Base-by-base conservation (phyloP, 345 rosid species). In the Dipteronia dyeriana region DNA sequence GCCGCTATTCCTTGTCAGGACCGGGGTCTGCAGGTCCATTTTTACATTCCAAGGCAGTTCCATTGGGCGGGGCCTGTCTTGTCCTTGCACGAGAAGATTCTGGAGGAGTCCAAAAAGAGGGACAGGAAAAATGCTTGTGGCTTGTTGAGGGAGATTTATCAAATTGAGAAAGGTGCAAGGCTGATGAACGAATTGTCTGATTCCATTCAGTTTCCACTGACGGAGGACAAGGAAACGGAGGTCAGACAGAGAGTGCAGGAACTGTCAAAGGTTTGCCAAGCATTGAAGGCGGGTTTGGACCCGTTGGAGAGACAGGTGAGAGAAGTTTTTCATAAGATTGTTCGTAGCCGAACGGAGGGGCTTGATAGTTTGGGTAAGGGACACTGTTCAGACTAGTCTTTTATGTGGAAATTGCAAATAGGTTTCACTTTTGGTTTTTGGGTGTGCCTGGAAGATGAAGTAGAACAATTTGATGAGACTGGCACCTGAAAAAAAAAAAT, bases 1-100 rank as follows among this genome's bases (percentile, higher is more conserved):
- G 99, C 99, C 10, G 97, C 98, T 5, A 91, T 96, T 49, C 99
- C 98, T 0, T 96, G 99, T 75, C 99, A 96, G 75, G 99, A 96
- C 74, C 93, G 98, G 56, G 98, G 99, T 0, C 69, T 96, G 85
- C 97, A 92, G 71, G 91, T 90, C 4, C 94, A 91, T 57, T 90
- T 91, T 77, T 85, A 88, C 20, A 81, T 90, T 57, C 94, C 99
- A 1, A 89, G 95, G 76, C 91, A 91, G 64, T 87, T 85, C 60
- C 38, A 80, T 0, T 96, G 98, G 99, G 89, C 92, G 0, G 89
- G 82, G 19, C 85, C 97, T 19, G 66, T 96, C 68, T 79, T 83
- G 79, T 79, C 84, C 2, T 75, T 96, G 83, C 97, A 91, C 73
- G 98, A 96, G 78, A 86, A 80, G 86, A 82, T 96, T 25, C 14